These are phyloP conservation scores for Daphne laureola DNA, from an alignment of 441 rosid species.

Conservation along the genomic window DNA sequence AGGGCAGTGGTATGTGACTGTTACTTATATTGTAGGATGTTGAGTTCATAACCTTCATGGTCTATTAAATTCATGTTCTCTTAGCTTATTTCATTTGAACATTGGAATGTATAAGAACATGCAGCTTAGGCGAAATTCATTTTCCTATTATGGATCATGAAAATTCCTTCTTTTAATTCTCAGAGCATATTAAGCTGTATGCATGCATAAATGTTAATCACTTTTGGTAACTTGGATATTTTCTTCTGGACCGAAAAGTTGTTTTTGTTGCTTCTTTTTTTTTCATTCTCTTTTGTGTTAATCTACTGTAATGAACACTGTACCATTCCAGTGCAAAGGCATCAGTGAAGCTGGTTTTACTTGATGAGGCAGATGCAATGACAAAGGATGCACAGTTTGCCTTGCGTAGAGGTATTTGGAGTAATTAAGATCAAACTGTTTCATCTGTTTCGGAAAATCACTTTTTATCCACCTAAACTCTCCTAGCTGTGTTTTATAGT, in stretches of 20 bases:
- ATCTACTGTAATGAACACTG: conserved; percentile 7
- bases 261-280: not conserved
- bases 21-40: too few relatives aligned
- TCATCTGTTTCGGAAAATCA: conserved; percentile 6
- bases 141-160: too few relatives aligned
- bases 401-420: conserved; percentile 69
- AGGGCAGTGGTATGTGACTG: too few relatives aligned
- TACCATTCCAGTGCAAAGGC: conserved; percentile 55
- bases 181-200: too few relatives aligned
- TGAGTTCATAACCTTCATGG: too few relatives aligned
- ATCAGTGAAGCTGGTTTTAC: conserved; percentile 78
- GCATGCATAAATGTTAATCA: too few relatives aligned
- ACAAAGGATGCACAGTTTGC: conserved; percentile 99
- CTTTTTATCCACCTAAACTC: conserved; percentile 10
- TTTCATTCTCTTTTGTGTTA: not conserved
- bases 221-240: too few relatives aligned
- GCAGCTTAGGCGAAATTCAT: too few relatives aligned
- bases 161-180: too few relatives aligned
- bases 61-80: too few relatives aligned
- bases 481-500: conserved; percentile 34
- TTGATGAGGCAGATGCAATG: conserved; percentile 99
- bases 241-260: conserved; percentile 6
- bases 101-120: too few relatives aligned
- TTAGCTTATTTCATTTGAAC: too few relatives aligned
- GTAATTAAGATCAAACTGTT: not conserved